Evolutionary conservation across 2,329 filamentous ascomycete species (phyloP).

Genomic region (Cordyceps pruinosa): DNA sequence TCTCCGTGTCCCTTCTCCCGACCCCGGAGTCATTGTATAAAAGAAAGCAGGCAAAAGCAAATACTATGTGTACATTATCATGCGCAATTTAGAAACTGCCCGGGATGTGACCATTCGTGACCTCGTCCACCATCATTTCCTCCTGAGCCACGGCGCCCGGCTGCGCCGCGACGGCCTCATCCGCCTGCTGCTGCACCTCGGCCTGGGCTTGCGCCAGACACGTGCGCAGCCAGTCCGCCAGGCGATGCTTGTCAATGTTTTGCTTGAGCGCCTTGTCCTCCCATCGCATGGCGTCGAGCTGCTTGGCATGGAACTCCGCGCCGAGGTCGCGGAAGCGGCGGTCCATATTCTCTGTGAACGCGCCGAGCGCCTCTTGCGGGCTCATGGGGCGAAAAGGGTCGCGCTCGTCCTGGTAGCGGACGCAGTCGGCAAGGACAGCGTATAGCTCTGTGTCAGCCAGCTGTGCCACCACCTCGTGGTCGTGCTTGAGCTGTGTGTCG

Average conservation of each 20-base stretch:
- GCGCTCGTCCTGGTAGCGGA: slow-evolving; percentile 45
- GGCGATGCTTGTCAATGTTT: slow-evolving; percentile 59
- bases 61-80: slow-evolving; percentile 5
- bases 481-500: slow-evolving; percentile 66
- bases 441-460: slow-evolving; percentile 63
- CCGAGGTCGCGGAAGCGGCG: slow-evolving; percentile 53
- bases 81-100: slow-evolving; percentile 8
- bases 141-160: not conserved
- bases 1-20: not conserved
- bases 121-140: slow-evolving; percentile 5
- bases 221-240: slow-evolving; percentile 58
- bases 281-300: slow-evolving; percentile 63
- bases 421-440: slow-evolving; percentile 56
- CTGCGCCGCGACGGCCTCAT: slow-evolving; percentile 16
- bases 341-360: slow-evolving; percentile 55
- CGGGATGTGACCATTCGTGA: slow-evolving; percentile 10
- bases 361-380: slow-evolving; percentile 50
- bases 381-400: slow-evolving; percentile 38
- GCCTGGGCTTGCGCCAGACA: slow-evolving; percentile 32
- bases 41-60: not conserved
- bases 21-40: not conserved
- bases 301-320: slow-evolving; percentile 56
- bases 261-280: slow-evolving; percentile 63
- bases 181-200: slow-evolving; percentile 28
- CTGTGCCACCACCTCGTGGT: slow-evolving; percentile 56